These are phyloP conservation scores for Mariannaea elegans DNA, from an alignment of 2,329 filamentous ascomycete species.

Conservation along the genomic window DNA sequence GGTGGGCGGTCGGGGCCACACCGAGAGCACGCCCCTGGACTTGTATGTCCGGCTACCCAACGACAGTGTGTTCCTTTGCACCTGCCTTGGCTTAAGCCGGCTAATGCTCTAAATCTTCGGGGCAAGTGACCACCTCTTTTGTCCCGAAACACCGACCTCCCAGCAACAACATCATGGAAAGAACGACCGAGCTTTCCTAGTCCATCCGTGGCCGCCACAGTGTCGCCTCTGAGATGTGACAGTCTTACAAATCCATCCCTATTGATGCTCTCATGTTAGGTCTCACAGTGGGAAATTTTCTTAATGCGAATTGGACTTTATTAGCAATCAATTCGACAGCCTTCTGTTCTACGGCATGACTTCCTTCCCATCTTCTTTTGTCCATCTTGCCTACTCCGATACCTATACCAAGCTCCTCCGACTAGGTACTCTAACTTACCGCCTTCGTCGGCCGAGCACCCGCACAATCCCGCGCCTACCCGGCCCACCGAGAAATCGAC, in stretches of 20 bases:
- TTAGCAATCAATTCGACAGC: neutral
- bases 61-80: slow-evolving; percentile 10
- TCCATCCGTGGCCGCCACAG: neutral
- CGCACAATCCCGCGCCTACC: slow-evolving; percentile 38
- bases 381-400: slow-evolving; percentile 11
- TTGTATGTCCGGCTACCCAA: slow-evolving; percentile 35
- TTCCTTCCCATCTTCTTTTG: neutral
- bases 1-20: neutral
- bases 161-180: slow-evolving; percentile 12
- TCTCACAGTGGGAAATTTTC: neutral
- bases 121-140: slow-evolving; percentile 29
- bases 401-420: slow-evolving; percentile 19
- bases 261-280: neutral
- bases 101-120: slow-evolving; percentile 26
- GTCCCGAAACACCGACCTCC: slow-evolving; percentile 12
- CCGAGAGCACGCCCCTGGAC: slow-evolving; percentile 27
- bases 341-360: neutral
- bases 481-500: slow-evolving; percentile 30
- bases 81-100: slow-evolving; percentile 19
- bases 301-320: neutral
- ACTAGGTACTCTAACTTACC: too few relatives aligned
- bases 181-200: neutral
- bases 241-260: neutral
- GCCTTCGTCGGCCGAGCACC: slow-evolving; percentile 24
- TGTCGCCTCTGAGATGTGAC: neutral